Evolutionary conservation across 2,329 filamentous ascomycete species (phyloP).

Genomic region (Hypoxylon sp.): DNA sequence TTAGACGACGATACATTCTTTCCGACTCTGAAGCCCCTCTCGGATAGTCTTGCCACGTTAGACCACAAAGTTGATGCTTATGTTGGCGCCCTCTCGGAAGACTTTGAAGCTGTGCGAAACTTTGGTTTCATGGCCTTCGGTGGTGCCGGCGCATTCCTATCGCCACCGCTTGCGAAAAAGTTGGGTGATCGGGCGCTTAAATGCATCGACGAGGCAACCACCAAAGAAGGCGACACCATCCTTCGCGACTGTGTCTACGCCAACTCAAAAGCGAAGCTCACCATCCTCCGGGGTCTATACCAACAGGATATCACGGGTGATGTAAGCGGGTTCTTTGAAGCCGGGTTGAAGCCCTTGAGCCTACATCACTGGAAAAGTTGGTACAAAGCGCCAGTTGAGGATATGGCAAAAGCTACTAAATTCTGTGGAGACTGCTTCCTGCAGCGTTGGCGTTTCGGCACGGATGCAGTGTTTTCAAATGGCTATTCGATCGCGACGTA

Average conservation of each 20-base stretch:
- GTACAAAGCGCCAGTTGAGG: conserved; percentile 66
- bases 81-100: conserved; percentile 72
- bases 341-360: conserved; percentile 67
- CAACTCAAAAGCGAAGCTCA: conserved; percentile 68
- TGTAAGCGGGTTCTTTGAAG: conserved; percentile 72
- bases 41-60: conserved; percentile 62
- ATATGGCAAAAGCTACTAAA: conserved; percentile 64
- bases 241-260: conserved; percentile 71
- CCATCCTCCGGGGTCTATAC: conserved; percentile 68
- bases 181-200: conserved; percentile 64
- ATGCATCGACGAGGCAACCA: conserved; percentile 63
- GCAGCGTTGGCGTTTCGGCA: conserved; percentile 66
- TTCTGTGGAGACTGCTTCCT: conserved; percentile 73
- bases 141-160: conserved; percentile 73
- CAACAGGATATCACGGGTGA: conserved; percentile 72
- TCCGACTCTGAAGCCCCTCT: conserved; percentile 66
- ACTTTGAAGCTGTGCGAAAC: conserved; percentile 64
- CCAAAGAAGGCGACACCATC: conserved; percentile 67
- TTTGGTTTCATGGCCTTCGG: conserved; percentile 74
- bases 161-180: conserved; percentile 64
- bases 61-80: conserved; percentile 67
- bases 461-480: conserved; percentile 69
- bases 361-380: conserved; percentile 76
- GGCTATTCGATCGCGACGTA: conserved; percentile 72
- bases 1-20: conserved; percentile 77